Percentiles rank a stretch among this genome's conserved stretches.
phyloP scores from a whole-genome alignment of 73 alveolate genomes.

The Diophrys sp. region DNA sequence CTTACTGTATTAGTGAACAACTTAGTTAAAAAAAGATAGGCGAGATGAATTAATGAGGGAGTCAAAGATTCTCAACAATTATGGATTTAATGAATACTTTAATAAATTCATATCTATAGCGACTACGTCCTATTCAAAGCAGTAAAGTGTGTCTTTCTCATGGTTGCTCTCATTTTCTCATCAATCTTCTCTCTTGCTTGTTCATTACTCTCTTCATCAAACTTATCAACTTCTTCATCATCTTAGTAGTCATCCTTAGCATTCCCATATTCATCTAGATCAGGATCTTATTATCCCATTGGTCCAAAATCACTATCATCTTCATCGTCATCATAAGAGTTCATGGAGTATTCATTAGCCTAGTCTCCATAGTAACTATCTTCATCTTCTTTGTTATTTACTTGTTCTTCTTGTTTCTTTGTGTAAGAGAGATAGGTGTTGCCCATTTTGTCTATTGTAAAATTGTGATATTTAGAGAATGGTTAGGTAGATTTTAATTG shows the following conservation, averaged over 20 bases:
- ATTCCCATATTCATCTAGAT: background rate
- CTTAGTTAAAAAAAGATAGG: no score
- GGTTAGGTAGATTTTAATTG: no score
- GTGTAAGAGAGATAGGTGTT: background rate
- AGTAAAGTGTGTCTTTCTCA: background rate
- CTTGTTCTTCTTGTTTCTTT: background rate
- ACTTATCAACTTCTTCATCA: background rate
- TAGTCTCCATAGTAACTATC: background rate
- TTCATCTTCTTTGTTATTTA: background rate
- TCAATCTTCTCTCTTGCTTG: background rate
- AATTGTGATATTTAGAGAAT: no score
- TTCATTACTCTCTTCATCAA: background rate
- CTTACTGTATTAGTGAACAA: no score
- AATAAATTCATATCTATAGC: no score
- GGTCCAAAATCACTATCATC: background rate
- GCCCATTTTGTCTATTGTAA: slow-evolving; percentile 1
- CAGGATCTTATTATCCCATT: background rate
- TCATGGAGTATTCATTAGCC: background rate
- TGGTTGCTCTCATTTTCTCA: background rate
- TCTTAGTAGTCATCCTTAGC: background rate
- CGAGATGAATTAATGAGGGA: no score
- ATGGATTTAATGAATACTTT: no score
- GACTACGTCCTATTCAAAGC: background rate
- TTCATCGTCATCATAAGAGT: background rate
- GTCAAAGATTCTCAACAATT: no score